Conservation (phyloP, 768 basidiomycete genomes). For the Fomitopsis serialis region DNA sequence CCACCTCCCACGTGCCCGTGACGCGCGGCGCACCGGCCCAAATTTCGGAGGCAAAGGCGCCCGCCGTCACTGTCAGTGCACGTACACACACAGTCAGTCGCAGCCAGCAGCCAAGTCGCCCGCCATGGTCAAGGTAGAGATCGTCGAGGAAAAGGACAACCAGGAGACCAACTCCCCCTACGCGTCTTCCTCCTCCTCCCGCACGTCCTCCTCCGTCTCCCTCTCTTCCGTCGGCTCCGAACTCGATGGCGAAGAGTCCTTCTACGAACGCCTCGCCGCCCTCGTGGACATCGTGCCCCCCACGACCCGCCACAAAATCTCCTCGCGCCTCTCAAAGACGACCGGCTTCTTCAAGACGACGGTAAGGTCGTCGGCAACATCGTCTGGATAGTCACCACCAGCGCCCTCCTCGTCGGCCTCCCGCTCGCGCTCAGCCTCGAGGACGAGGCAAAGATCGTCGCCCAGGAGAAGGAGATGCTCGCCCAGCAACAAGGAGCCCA, state of each 20-base stretch:
- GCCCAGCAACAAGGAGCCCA: constrained; percentile 92
- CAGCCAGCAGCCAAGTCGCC: constrained; percentile 3
- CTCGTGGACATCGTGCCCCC: constrained; percentile 97
- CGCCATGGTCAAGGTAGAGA: constrained; percentile 90
- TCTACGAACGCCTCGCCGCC: constrained; percentile 83
- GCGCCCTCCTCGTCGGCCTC: constrained; percentile 87
- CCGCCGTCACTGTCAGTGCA: constrained; percentile 5
- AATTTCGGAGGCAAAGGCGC: background rate
- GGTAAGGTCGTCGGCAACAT: constrained; percentile 78
- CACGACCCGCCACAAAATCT: constrained; percentile 73
- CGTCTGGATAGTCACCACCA: constrained; percentile 94
- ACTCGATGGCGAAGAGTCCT: constrained; percentile 66
- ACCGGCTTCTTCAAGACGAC: constrained; percentile 60
- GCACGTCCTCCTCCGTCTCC: constrained; percentile 65
- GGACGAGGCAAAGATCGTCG: constrained; percentile 91
- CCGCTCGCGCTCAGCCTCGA: constrained; percentile 91
- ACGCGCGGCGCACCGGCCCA: background rate
- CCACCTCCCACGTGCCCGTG: background rate
- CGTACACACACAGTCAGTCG: constrained; percentile 3
- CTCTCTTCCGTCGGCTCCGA: constrained; percentile 78
- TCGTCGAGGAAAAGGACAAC: constrained; percentile 78
- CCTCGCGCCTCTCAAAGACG: constrained; percentile 53
- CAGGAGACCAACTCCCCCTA: constrained; percentile 57
- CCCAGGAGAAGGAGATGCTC: constrained; percentile 91
- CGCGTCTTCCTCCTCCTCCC: constrained; percentile 67